Percentiles rank a stretch among this genome's conserved stretches.
Evolutionary conservation across 2,329 filamentous ascomycete species (phyloP).

Genomic region (Xylaria sp.): DNA sequence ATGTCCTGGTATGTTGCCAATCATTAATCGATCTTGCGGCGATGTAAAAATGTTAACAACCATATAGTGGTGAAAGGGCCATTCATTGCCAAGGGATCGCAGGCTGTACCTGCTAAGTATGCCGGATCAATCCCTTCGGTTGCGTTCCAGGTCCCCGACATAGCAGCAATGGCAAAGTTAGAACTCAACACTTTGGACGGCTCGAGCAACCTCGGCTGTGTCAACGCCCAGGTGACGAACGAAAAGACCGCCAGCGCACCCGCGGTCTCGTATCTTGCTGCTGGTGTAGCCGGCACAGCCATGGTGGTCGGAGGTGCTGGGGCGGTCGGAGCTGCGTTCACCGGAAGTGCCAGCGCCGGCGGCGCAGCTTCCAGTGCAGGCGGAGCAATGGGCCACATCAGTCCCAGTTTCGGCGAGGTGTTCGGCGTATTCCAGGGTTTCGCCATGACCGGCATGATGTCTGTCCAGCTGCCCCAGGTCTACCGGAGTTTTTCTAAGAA

Average conservation of each 20-base stretch:
- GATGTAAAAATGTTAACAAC: constrained; percentile 19
- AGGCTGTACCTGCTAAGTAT: constrained; percentile 72
- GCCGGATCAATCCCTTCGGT: constrained; percentile 80
- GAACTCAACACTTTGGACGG: constrained; percentile 67
- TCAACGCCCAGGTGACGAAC: constrained; percentile 80
- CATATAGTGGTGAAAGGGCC: constrained; percentile 68
- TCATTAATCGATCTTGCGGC: neutral
- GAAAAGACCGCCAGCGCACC: constrained; percentile 78
- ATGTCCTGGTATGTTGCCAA: constrained; percentile 70
- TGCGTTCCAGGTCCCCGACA: constrained; percentile 87
- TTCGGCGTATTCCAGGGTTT: constrained; percentile 91
- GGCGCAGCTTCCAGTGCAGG: constrained; percentile 55
- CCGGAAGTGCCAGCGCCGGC: constrained; percentile 56
- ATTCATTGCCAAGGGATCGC: constrained; percentile 73
- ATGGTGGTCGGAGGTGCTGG: constrained; percentile 73
- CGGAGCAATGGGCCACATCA: constrained; percentile 67
- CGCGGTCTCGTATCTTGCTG: constrained; percentile 81
- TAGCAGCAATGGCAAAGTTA: constrained; percentile 82
- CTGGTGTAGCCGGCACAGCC: constrained; percentile 82
- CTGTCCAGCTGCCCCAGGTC: constrained; percentile 81
- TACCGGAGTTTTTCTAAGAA: constrained; percentile 91
- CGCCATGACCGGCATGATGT: constrained; percentile 95
- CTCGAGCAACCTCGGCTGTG: constrained; percentile 73
- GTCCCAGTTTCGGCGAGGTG: constrained; percentile 84
- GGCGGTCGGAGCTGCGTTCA: constrained; percentile 64